Percentiles rank a stretch among this genome's conserved stretches.
phyloP scores from a whole-genome alignment of 2,329 filamentous ascomycete genomes.

The Alternaria angustiovoidea region DNA sequence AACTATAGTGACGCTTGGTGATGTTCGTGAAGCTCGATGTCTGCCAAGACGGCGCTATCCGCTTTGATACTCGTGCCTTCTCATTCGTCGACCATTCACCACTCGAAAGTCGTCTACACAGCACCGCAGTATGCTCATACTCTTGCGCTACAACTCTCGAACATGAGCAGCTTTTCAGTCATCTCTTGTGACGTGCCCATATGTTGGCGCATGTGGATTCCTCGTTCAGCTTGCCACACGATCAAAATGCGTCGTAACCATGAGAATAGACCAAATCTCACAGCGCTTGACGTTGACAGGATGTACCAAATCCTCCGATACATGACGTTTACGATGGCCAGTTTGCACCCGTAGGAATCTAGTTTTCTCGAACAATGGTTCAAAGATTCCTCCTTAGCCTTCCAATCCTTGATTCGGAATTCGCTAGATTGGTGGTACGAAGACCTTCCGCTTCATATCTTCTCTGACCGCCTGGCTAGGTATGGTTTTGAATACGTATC shows the following conservation, averaged over 20 bases:
- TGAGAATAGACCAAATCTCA: background rate
- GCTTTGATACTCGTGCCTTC: conserved; percentile 21
- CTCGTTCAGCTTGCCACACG: background rate
- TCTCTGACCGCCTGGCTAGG: background rate
- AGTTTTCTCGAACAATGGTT: background rate
- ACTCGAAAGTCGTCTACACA: background rate
- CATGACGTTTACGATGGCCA: background rate
- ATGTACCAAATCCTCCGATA: background rate
- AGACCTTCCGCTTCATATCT: background rate
- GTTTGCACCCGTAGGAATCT: background rate
- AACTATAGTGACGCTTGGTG: conserved; percentile 34
- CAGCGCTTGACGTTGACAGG: background rate
- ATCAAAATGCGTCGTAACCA: background rate
- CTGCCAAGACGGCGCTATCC: conserved; percentile 36
- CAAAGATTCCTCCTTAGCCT: background rate
- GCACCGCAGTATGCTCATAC: background rate
- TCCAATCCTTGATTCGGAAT: background rate
- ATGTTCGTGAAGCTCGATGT: conserved; percentile 35
- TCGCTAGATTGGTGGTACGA: background rate
- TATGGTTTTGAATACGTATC: background rate
- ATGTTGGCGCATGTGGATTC: background rate
- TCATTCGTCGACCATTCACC: conserved; percentile 19
- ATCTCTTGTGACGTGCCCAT: too few species aligned
- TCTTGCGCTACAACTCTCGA: background rate
- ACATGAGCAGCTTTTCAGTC: too few species aligned